Base-by-base conservation (phyloP, 2,329 filamentous ascomycete species). In the Rachicladosporium sp. region DNA sequence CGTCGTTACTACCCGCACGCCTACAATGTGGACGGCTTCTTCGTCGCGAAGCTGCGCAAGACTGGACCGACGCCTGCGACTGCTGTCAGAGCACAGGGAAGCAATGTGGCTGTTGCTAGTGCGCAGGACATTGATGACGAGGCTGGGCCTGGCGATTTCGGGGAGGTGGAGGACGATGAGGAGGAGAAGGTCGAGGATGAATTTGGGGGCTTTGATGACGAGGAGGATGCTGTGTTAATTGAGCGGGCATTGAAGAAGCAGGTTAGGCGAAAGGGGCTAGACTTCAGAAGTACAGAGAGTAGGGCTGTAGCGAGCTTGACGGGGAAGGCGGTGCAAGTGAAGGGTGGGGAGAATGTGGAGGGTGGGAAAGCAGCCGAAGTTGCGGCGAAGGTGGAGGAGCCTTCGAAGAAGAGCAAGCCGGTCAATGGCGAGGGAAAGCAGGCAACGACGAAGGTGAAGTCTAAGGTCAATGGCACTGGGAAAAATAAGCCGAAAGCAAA, bases 11-110 rank as follows among this genome's bases (percentile, higher is more conserved):
- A 93, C 64, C 86, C 87, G 1, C 86, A 94, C 60, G 75, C 82
- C 12, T 86, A 91, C 68, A 94, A 95, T 65, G 87, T 98, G 29
- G 91, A 96, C 60, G 91, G 91, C 48, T 98, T 98, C 78, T 98
- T 87, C 60, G 91, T 98, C 45, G 85, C 87, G 55, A 98, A 98
- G 64, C 82, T 98, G 66, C 88, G 93, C 65, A 98, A 98, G 73
- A 76, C 76, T 10, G 89, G 78, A 0, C 82, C 85, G 3, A 84
- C 82, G 31, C 80, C 83, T 1, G 65, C 70, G 41, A 76, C 73
- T 39, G 69, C 72, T 2, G 66, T 72, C 6, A 54, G 57, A 38
- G 59, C 63, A 40, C 61, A 62, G 36, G 57, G 50, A 12, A 50
- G 54, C 42, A 48, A 29, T 40, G 54, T 52, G 30, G 51, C 51